Conservation (phyloP, 2,329 filamentous ascomycete genomes). For the Periconia sp. region DNA sequence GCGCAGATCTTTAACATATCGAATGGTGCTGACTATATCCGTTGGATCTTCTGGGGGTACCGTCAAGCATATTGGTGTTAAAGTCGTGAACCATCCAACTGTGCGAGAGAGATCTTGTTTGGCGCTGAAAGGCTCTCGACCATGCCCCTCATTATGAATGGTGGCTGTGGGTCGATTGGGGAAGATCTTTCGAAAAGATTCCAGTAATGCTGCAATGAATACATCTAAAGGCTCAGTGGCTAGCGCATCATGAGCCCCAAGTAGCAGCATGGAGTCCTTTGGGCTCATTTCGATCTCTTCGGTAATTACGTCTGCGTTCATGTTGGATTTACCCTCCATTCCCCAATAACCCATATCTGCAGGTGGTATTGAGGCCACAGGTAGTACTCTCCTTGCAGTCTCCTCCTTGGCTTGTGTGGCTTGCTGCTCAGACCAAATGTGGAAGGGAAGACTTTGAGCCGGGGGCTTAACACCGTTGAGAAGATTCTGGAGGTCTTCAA, state of each 20-base stretch:
- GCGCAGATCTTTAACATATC: conserved; percentile 41
- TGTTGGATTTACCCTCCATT: conserved; percentile 39
- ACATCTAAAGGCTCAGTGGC: conserved; percentile 46
- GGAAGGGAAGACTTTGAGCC: conserved; percentile 42
- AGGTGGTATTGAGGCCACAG: conserved; percentile 29
- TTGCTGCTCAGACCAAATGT: conserved; percentile 45
- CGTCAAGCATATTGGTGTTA: conserved; percentile 35
- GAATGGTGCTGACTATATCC: conserved; percentile 37
- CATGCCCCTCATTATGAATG: conserved; percentile 58
- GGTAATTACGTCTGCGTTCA: conserved; percentile 40
- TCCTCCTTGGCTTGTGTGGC: conserved; percentile 32
- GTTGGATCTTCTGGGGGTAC: conserved; percentile 29
- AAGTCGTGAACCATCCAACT: conserved; percentile 59
- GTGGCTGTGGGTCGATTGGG: conserved; percentile 47
- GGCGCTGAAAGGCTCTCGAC: conserved; percentile 53
- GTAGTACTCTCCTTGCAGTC: conserved; percentile 30
- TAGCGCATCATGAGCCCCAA: conserved; percentile 41
- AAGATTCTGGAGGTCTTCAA: conserved; percentile 45
- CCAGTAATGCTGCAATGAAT: conserved; percentile 40
- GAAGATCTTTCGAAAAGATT: conserved; percentile 54
- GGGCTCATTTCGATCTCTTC: conserved; percentile 38
- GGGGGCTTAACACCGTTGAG: conserved; percentile 31
- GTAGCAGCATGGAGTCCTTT: conserved; percentile 38
- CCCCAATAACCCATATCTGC: conserved; percentile 47
- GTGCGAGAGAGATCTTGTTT: conserved; percentile 57